A percentile compares a stretch with the other conserved stretches of the same genome.
Evolutionary conservation across 805 yeast species (phyloP).

Genomic region (Starmerella apicola): DNA sequence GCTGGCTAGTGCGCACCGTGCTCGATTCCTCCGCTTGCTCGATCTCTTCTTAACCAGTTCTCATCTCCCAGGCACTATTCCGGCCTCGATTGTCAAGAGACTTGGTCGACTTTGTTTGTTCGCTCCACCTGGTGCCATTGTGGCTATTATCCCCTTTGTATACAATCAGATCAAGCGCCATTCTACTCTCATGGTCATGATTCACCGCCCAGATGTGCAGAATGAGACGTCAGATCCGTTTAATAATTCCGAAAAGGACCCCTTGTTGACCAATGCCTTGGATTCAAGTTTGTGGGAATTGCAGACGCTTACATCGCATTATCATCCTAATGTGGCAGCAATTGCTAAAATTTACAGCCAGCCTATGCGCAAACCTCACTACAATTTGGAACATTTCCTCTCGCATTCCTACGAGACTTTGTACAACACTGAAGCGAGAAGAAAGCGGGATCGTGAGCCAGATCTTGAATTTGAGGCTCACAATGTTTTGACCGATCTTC

Average conservation of each 20-base stretch:
- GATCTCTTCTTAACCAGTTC: constrained; percentile 79
- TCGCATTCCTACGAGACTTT: constrained; percentile 76
- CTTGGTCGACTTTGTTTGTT: constrained; percentile 61
- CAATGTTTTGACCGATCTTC: constrained; percentile 9
- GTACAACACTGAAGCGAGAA: constrained; percentile 38
- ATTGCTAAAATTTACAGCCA: constrained; percentile 78
- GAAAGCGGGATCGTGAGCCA: constrained; percentile 33
- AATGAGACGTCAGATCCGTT: constrained; percentile 47
- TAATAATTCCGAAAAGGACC: constrained; percentile 52
- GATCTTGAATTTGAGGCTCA: constrained; percentile 48
- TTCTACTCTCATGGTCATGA: constrained; percentile 83
- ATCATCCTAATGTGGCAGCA: constrained; percentile 91
- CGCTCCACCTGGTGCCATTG: constrained; percentile 82
- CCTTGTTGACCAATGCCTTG: constrained; percentile 65
- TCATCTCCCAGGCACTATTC: constrained; percentile 68
- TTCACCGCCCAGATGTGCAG: constrained; percentile 37
- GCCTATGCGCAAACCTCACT: constrained; percentile 72
- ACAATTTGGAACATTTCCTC: constrained; percentile 85
- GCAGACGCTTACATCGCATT: constrained; percentile 65
- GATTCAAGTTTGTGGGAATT: constrained; percentile 89
- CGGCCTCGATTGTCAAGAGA: constrained; percentile 81
- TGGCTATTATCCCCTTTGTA: constrained; percentile 76
- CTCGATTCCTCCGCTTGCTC: constrained; percentile 76
- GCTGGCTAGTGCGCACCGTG: constrained; percentile 65
- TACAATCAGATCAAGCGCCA: constrained; percentile 83